Base-by-base conservation (phyloP, 768 basidiomycete genomes). In the Tulasnella sp. region DNA sequence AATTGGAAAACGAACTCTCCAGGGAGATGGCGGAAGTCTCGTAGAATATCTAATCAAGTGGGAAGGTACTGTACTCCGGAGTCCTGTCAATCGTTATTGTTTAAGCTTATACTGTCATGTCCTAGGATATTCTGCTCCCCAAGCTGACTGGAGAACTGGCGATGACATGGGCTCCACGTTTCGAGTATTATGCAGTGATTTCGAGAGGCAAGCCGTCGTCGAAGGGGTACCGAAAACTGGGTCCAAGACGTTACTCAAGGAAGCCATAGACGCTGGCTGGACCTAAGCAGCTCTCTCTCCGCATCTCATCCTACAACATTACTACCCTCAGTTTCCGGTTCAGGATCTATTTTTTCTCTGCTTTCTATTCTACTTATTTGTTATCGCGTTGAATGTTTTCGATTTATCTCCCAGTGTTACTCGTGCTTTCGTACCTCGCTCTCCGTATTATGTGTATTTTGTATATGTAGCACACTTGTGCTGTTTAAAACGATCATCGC, bases 241-340 rank as follows among this genome's bases (percentile, higher is more conserved):
- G 11, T 12, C 45, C 29, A 42, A 45, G 25, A 8, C 25, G 6
- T 29, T 71, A 15, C 39, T 40, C 17, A 38, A 40, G 39, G 71
- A 71, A 40, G 71, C 71, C 45, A 37, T 39, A 19, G 71, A 71
- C 25, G 71, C 71, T 38, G 71, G 71, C 17, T 71, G 38, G 71
- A 71, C 38, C 38, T 71, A 14, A 71, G 17, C 39, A 71, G 11
- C 7, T 17, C 19, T 22, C 22, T 9, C 22, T 54, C 3, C 3
- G 52, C n/a, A 42, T 14, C 2, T 7, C 17, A 42, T 1, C 15
- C 5, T 70, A 17, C 12, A 3, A 70, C n/a, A 7, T 70, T 70
- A 36, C 36, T 70, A 11, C 68, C n/a, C 19, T 31, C 1, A 22
- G 14, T 37, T 70, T 29, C 7, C 6, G n/a, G 1, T 36, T 36